Conservation (phyloP, 768 basidiomycete genomes). For the Tylopilus plumbeoviolaceoides region DNA sequence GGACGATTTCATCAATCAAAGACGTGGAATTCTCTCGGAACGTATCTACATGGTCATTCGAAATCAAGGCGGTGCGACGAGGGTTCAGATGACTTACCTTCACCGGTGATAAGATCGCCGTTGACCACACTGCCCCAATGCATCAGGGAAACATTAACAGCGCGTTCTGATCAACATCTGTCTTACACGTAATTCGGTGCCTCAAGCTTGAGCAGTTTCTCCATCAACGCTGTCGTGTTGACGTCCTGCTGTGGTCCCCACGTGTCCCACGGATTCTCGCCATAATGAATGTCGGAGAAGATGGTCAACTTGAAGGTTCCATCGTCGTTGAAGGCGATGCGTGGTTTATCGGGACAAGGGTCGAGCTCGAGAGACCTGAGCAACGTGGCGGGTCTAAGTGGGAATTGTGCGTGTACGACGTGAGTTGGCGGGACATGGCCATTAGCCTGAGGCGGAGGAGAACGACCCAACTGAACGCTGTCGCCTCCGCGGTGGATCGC, state of each 20-base stretch:
- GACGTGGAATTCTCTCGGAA: conserved; percentile 63
- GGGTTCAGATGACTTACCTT: too few species aligned
- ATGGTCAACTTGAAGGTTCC: conserved; percentile 69
- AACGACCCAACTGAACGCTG: background rate
- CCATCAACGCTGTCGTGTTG: conserved; percentile 59
- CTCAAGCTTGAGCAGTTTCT: conserved; percentile 56
- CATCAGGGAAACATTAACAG: background rate
- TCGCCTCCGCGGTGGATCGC: conserved; percentile 5
- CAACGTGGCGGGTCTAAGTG: background rate
- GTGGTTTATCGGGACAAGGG: conserved; percentile 45
- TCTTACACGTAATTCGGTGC: conserved; percentile 67
- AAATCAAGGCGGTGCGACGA: too few species aligned
- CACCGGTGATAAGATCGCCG: too few species aligned
- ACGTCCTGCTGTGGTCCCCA: conserved; percentile 68
- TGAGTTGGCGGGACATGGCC: background rate
- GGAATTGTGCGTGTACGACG: background rate
- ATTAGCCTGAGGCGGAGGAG: background rate
- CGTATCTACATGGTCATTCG: too few species aligned
- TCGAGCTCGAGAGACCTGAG: conserved; percentile 20
- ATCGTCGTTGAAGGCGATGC: conserved; percentile 51
- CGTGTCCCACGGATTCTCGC: conserved; percentile 67
- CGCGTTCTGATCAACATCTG: too few species aligned
- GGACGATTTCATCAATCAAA: conserved; percentile 44
- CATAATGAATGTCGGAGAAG: conserved; percentile 73
- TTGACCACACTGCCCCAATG: too few species aligned